Conservation (phyloP, 139 green algal species). For the Pleodorina starrii region DNA sequence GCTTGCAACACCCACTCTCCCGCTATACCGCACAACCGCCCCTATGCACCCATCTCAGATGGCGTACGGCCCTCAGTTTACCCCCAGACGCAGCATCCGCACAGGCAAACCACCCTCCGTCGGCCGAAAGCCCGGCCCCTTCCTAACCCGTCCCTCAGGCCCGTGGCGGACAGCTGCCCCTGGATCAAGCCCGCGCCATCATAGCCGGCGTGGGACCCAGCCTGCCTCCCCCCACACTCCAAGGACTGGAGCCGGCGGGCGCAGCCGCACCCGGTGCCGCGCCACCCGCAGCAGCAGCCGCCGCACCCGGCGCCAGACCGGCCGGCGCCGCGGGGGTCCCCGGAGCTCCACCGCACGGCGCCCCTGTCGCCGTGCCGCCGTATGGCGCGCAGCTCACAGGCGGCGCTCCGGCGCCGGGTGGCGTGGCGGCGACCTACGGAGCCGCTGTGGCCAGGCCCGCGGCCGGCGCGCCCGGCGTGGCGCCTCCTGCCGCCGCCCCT, state of each 20-base stretch:
- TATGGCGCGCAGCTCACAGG: conserved; percentile 52
- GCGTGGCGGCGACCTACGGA: not conserved
- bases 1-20: too few species aligned
- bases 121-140: too few species aligned
- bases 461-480: not conserved
- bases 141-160: not conserved
- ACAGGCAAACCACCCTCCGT: too few species aligned
- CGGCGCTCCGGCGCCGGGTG: not conserved
- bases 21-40: too few species aligned
- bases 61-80: too few species aligned
- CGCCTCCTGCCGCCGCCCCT: not conserved
- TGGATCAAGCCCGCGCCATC: conserved; percentile 68
- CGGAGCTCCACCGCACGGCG: not conserved
- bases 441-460: not conserved
- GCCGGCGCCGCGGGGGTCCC: not conserved
- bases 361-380: conserved; percentile 46
- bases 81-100: too few species aligned
- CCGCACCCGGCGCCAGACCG: conserved; percentile 9
- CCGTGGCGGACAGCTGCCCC: conserved; percentile 58
- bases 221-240: conserved; percentile 70
- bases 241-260: conserved; percentile 56
- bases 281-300: not conserved
- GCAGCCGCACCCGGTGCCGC: not conserved
- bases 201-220: conserved; percentile 72
- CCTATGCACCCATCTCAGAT: too few species aligned